A percentile compares a stretch with the other conserved stretches of the same genome.
Conservation (phyloP, 2,329 filamentous ascomycete species). For the Hymenoscyphus linearis region DNA sequence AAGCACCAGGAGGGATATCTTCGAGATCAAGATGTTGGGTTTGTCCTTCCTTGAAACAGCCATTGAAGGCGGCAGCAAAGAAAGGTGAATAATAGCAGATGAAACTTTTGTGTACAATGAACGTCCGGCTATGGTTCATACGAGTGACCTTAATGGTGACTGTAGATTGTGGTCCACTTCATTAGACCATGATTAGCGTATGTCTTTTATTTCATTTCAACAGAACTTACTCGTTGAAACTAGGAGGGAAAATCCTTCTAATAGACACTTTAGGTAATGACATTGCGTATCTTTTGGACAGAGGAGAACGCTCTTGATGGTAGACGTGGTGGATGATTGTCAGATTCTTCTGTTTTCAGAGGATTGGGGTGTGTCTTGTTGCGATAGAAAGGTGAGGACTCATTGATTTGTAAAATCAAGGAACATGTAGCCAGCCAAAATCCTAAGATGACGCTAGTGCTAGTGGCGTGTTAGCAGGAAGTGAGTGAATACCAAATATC, state of each 20-base stretch:
- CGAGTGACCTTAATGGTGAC: not conserved
- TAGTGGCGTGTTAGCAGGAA: too few species aligned
- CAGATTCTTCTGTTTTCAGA: too few species aligned
- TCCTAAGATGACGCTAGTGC: too few species aligned
- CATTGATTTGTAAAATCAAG: too few species aligned
- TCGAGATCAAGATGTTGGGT: not conserved
- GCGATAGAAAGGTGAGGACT: too few species aligned
- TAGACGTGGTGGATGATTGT: not conserved
- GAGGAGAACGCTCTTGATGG: too few species aligned
- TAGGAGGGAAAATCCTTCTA: not conserved
- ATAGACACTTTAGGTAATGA: not conserved
- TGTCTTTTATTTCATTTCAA: not conserved
- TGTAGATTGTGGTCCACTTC: not conserved
- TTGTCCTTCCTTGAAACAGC: not conserved
- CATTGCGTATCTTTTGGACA: not conserved
- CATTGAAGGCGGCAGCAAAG: not conserved
- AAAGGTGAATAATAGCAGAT: not conserved
- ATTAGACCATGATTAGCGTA: not conserved
- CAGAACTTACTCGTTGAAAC: not conserved
- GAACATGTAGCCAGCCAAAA: too few species aligned
- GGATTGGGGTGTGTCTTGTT: too few species aligned
- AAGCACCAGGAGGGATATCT: not conserved
- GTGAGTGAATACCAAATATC: too few species aligned
- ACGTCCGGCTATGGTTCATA: not conserved
- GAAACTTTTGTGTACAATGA: conserved; percentile 6